Base-by-base conservation (phyloP, 148 eudicot species). In the Rhododendron henanense region DNA sequence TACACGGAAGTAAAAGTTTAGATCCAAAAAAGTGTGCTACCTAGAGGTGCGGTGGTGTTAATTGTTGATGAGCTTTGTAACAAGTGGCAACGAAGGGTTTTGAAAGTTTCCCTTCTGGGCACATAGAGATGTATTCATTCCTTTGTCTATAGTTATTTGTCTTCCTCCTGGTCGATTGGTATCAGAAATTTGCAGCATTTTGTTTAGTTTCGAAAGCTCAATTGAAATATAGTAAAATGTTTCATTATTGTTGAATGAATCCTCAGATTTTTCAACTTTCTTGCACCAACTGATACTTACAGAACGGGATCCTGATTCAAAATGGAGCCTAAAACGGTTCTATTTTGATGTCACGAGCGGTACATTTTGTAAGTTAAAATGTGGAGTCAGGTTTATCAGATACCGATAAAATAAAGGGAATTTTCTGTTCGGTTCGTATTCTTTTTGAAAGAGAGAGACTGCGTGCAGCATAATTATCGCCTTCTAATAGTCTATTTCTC, bases 71-170 rank as follows among this genome's bases (percentile, higher is more conserved):
- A 76, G 76, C 51, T 78, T 45, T 25, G 53, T 85, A 10, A 84
- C 53, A 71, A 48, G 31, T 15, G 57, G 73, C 61, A 18, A 75
- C 5, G 65, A 78, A 16, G 83, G 19, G 33, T 10, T 63, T 16
- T 25, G 37, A 21, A 85, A 85, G 59, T 78, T 85, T 55, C 57
- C 83, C 76, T 28, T 59, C 39, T 61, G 75, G 57, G 73, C 81
- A 77, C 78, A 23, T 48, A 84, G 50, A 83, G 15, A 33, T 84
- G 44, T 84, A 65, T 84, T 84, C 79, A 84, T 84, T 74, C 79
- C n/a, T 84, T 84, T 75, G 85, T 83, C 37, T 33, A 76, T 85
- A 85, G 25, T 35, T 39, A 13, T 78, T 78, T 39, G 18, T 35
- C 10, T 37, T 3, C 47, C 59, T 57, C 41, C 55, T 37, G 16